Evolutionary conservation across 179 eudicot species (phyloP), one percentile per base, ranked within the genome.

Genomic region (Beta lomatogona): DNA sequence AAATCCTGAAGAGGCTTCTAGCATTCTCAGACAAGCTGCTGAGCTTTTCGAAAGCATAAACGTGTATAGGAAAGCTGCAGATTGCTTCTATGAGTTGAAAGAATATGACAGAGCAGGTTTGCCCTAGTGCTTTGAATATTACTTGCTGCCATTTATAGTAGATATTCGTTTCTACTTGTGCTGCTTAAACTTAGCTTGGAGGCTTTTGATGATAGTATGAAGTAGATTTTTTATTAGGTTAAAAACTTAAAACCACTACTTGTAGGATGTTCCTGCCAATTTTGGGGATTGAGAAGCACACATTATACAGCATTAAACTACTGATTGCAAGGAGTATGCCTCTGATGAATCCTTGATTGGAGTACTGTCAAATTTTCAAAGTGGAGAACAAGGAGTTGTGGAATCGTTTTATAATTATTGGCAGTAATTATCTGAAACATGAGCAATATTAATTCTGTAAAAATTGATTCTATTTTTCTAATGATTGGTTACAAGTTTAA

Each of bases 41-140:
- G 91, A 86, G 66, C 87, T 93, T 69, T 93, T 86, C 87, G 88
- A 88, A 50, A 88, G 91, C 79, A 88, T 93, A 64, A 90, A 89
- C 70, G 77, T 80, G 52, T 74, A 67, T 78, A 85, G 82, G 67
- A 79, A 83, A 79, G 95, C 95, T 28, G 97, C 97, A 6, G 82
- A 85, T 55, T 92, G 97, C 81, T 92, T 86, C 65, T 86, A 66
- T 76, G 92, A 89, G 52, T 64, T 88, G 77, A 87, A 85, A 66
- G 93, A 93, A 36, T 91, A 85, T 63, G 83, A 80, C 83, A 86
- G 80, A 87, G 97, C 97, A 31, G 97, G 97, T 91, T 64, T 10
- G 59, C 14, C 63, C 13, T 63, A 18, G 54, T 11, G 61, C 52
- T 61, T 70, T 55, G 66, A 48, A 28, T 22, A 50, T 54, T 15